phyloP scores from a whole-genome alignment of 140 eudicot species.

The Senecio squalidus region DNA sequence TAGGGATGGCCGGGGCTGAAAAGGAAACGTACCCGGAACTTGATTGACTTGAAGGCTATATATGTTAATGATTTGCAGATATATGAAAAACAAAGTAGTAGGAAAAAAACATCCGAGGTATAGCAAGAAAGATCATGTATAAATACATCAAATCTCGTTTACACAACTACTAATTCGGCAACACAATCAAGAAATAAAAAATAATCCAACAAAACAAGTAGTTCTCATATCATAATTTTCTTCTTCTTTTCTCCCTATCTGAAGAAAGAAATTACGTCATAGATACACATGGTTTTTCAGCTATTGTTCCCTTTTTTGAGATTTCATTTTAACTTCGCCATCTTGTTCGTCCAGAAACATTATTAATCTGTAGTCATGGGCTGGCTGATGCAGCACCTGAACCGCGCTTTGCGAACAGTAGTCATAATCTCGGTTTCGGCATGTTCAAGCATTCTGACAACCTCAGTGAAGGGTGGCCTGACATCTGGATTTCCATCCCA shows the following conservation, averaged over 20 bases:
- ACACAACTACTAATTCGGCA: slow-evolving; percentile 48
- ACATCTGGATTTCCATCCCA: slow-evolving; percentile 83
- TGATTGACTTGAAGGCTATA: no score
- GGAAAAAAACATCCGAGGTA: slow-evolving; percentile 13
- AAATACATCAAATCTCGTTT: slow-evolving; percentile 58
- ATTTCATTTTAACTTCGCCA: slow-evolving; percentile 10
- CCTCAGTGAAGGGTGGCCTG: slow-evolving; percentile 66
- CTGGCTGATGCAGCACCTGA: slow-evolving; percentile 84
- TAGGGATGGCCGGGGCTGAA: no score
- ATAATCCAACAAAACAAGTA: slow-evolving; percentile 27
- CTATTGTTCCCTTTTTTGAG: slow-evolving; percentile 7
- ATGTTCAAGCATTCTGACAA: slow-evolving; percentile 77
- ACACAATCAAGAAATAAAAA: slow-evolving; percentile 38
- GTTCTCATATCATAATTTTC: slow-evolving; percentile 37
- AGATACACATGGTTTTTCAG: slow-evolving; percentile 39
- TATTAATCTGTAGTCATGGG: slow-evolving; percentile 89
- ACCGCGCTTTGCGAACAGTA: slow-evolving; percentile 78
- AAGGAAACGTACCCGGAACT: no score
- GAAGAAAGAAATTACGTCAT: slow-evolving; percentile 47
- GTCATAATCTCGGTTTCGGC: slow-evolving; percentile 79
- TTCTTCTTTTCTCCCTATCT: slow-evolving; percentile 32
- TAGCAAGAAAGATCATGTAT: slow-evolving; percentile 16
- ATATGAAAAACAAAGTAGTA: neutral
- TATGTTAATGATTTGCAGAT: neutral
- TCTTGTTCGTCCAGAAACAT: slow-evolving; percentile 17